phyloP scores from a whole-genome alignment of 208 protist genomes.

The Acanthamoeba lenticulata region DNA sequence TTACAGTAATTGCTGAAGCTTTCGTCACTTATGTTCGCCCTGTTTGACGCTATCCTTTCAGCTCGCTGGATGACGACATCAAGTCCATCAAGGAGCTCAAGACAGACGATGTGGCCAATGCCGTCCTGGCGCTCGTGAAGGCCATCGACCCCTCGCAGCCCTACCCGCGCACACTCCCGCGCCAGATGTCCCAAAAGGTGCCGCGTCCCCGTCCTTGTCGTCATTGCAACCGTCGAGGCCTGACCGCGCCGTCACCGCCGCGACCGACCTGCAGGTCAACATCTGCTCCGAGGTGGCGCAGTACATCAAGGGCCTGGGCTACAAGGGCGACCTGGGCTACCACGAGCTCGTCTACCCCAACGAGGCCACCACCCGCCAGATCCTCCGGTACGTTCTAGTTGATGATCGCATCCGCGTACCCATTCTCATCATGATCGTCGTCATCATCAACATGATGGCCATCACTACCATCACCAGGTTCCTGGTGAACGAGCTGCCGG shows the following conservation, averaged over 20 bases:
- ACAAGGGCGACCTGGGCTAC: slow-evolving; percentile 74
- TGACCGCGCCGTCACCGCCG: neutral
- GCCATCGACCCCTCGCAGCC: slow-evolving; percentile 36
- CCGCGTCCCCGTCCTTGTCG: neutral
- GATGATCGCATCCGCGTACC: neutral
- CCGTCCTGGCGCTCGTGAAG: slow-evolving; percentile 40
- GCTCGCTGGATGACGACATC: neutral
- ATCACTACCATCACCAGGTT: slow-evolving; percentile 6
- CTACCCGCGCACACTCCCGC: slow-evolving; percentile 32
- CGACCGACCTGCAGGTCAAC: neutral
- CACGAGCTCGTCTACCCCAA: slow-evolving; percentile 81
- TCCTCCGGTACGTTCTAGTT: slow-evolving; percentile 59
- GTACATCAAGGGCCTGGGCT: slow-evolving; percentile 71
- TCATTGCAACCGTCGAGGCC: neutral
- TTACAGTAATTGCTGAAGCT: neutral
- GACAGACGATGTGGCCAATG: slow-evolving; percentile 47
- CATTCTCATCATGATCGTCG: neutral
- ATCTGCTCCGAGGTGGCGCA: slow-evolving; percentile 50
- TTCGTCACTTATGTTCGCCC: neutral
- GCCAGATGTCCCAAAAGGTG: slow-evolving; percentile 69
- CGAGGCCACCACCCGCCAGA: slow-evolving; percentile 54
- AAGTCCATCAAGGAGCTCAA: slow-evolving; percentile 40
- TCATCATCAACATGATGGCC: neutral
- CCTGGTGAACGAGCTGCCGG: slow-evolving; percentile 68
- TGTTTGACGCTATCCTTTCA: neutral